Percentiles rank a stretch among this genome's conserved stretches.
Evolutionary conservation across 1,284 basidiomycete genomes (phyloP).

Genomic region (Wallemia mellicola): DNA sequence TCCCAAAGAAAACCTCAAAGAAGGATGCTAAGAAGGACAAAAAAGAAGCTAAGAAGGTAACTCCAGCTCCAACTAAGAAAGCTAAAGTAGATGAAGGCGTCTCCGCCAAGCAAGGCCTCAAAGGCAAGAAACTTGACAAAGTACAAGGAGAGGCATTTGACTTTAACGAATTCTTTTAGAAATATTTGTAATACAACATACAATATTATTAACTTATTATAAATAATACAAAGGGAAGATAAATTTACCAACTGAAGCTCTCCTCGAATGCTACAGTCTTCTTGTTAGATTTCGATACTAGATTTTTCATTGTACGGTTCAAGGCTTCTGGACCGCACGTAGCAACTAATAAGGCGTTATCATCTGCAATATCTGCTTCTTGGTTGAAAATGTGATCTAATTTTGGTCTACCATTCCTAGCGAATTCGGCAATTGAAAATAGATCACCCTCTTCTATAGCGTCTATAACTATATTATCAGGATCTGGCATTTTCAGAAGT

Average conservation of each 20-base stretch:
- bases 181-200: not conserved
- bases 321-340: not conserved
- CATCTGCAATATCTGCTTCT: not conserved
- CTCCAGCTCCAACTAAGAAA: not conserved
- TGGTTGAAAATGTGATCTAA: not conserved
- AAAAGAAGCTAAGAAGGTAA: not conserved
- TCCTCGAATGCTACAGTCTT: not conserved
- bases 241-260: not conserved
- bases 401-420: not conserved
- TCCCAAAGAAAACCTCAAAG: not conserved
- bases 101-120: not conserved
- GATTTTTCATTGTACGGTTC: not conserved
- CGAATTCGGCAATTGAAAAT: not conserved
- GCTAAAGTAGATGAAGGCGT: not conserved
- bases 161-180: constrained; percentile 1
- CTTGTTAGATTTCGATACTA: not conserved
- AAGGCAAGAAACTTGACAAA: not conserved
- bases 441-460: not conserved
- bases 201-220: not conserved
- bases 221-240: not conserved
- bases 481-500: not conserved
- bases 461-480: not conserved
- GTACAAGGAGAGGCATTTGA: not conserved
- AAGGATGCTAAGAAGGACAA: not conserved
- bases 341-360: not conserved